These are phyloP conservation scores for Graphilbum sp. DNA, from an alignment of 2,329 filamentous ascomycete species.

Conservation along the genomic window DNA sequence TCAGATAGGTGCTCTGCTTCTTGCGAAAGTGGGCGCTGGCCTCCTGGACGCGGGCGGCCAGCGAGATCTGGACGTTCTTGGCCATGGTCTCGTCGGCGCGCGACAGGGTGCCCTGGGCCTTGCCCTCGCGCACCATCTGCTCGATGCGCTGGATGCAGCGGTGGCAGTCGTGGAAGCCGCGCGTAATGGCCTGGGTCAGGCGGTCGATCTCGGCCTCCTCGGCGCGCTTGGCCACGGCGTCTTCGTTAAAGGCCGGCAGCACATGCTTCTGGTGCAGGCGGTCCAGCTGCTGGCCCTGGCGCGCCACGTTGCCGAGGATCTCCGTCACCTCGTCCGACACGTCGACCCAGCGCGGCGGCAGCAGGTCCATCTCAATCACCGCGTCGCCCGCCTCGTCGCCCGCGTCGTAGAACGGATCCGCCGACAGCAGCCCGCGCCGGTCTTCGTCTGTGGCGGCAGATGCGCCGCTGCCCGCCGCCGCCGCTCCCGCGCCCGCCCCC, in stretches of 20 bases:
- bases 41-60: slow-evolving; percentile 79
- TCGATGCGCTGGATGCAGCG: slow-evolving; percentile 77
- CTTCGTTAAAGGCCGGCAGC: slow-evolving; percentile 89
- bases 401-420: slow-evolving; percentile 52
- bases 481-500: slow-evolving; percentile 30
- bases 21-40: slow-evolving; percentile 86
- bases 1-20: slow-evolving; percentile 92
- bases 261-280: slow-evolving; percentile 95
- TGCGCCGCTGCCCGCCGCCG: too few relatives aligned
- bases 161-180: slow-evolving; percentile 79
- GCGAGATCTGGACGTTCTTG: slow-evolving; percentile 82
- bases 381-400: slow-evolving; percentile 81
- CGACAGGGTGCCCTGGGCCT: slow-evolving; percentile 53
- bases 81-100: slow-evolving; percentile 90
- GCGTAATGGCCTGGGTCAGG: slow-evolving; percentile 80
- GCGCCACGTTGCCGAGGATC: slow-evolving; percentile 60
- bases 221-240: slow-evolving; percentile 59
- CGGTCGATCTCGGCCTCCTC: slow-evolving; percentile 85
- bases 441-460: slow-evolving; percentile 36
- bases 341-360: slow-evolving; percentile 92
- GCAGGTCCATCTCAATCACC: slow-evolving; percentile 93
- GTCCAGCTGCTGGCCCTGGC: slow-evolving; percentile 71
- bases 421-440: slow-evolving; percentile 67
- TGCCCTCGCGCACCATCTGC: slow-evolving; percentile 67
- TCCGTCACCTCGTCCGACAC: slow-evolving; percentile 87